These are phyloP conservation scores for Lactarius tabidus DNA, from an alignment of 768 basidiomycete species.

Conservation along the genomic window DNA sequence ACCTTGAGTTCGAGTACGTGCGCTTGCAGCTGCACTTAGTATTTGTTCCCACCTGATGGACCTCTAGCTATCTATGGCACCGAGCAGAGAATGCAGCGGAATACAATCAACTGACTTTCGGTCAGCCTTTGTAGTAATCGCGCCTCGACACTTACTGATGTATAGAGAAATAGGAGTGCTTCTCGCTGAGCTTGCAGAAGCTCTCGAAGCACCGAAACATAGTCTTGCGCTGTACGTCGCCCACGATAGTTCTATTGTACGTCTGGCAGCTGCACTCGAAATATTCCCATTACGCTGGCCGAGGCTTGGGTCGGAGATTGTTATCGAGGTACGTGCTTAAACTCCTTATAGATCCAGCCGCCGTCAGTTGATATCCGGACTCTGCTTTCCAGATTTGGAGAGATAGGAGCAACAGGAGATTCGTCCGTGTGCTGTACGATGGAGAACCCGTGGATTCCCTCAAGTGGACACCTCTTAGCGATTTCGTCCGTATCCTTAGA, in stretches of 20 bases:
- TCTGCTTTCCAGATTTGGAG: conserved; percentile 37
- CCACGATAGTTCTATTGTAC: conserved; percentile 43
- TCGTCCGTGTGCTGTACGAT: conserved; percentile 43
- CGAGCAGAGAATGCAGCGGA: conserved; percentile 39
- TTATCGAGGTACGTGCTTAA: conserved; percentile 32
- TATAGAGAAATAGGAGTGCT: conserved; percentile 34
- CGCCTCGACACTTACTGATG: neutral
- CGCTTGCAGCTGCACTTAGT: neutral
- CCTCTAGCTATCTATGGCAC: conserved; percentile 47
- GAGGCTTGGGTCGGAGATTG: conserved; percentile 42
- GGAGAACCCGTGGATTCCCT: conserved; percentile 37
- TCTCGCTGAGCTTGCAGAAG: conserved; percentile 39
- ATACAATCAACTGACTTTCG: conserved; percentile 43
- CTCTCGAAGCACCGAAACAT: conserved; percentile 33
- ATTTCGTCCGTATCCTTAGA: conserved; percentile 35
- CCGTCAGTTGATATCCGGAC: neutral
- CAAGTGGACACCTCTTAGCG: conserved; percentile 35
- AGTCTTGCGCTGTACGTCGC: conserved; percentile 42
- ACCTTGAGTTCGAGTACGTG: conserved; percentile 36
- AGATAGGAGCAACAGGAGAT: conserved; percentile 23
- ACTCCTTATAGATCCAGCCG: neutral
- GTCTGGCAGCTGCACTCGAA: conserved; percentile 37
- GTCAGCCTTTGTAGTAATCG: conserved; percentile 24
- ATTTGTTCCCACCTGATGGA: neutral
- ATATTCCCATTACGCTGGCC: conserved; percentile 40